A percentile compares a stretch with the other conserved stretches of the same genome.
Evolutionary conservation across 139 green algal species (phyloP).

Genomic region (Chlamydomonas sp.): DNA sequence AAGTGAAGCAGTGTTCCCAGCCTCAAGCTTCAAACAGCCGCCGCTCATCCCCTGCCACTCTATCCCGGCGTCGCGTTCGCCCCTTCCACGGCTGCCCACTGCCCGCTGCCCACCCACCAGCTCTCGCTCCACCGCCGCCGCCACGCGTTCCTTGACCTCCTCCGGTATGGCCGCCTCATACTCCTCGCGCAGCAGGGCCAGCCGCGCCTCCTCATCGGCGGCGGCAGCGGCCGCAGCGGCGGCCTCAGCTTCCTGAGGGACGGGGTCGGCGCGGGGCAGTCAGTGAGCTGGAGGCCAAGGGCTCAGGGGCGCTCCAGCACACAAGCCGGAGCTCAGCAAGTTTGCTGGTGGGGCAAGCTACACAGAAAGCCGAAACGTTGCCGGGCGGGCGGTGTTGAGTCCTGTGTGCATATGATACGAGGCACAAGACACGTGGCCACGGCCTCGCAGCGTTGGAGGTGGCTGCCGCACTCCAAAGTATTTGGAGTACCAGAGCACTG

Average conservation of each 20-base stretch:
- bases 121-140: conserved; percentile 52
- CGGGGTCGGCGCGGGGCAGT: no score
- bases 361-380: no score
- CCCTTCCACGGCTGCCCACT: neutral
- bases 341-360: no score
- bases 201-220: conserved; percentile 46
- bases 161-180: conserved; percentile 72
- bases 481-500: no score
- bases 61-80: neutral
- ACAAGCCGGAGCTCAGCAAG: no score
- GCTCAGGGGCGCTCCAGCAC: no score
- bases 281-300: no score
- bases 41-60: neutral
- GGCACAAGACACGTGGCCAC: no score
- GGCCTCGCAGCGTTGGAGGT: no score
- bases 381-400: no score
- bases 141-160: conserved; percentile 64
- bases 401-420: no score
- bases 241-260: conserved; percentile 12
- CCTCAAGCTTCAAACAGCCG: neutral
- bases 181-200: conserved; percentile 53
- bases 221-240: conserved; percentile 39
- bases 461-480: no score
- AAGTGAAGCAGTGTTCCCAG: neutral
- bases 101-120: conserved; percentile 38